Base-by-base conservation (phyloP, 306 rosid species). In the Prunus padus region DNA sequence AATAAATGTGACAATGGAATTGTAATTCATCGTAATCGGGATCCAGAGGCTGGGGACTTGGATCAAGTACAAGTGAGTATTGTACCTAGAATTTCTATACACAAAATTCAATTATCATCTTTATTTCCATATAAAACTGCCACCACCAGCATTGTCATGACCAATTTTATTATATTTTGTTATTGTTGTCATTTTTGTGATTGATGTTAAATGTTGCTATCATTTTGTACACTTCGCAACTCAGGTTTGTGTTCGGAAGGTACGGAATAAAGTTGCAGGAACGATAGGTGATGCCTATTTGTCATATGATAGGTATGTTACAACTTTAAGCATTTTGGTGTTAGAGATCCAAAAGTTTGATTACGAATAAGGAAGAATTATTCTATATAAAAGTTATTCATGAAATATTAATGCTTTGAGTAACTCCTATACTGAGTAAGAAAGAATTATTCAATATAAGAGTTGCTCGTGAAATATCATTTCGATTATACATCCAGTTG, bases 1-100 rank as follows among this genome's bases (percentile, higher is more conserved):
- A 95, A 92, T 76, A 95, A 95, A 80, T 90, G 98, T 72, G 98
- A 95, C 82, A 95, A 95, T 45, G 98, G 98, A 76, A 84, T 92
- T 74, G 96, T 95, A 70, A 84, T 95, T 71, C 98, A 92, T 76
- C 96, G 96, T 50, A 95, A 92, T 76, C 90, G 96, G 62, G 90
- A 92, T 84, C 98, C 98, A 20, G 87, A 81, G 0, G 90, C 82
- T 63, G 98, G 97, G 60, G 86, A 89, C n/a, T 3, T 95, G 7
- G 98, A 90, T 84, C 90, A 81, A 85, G 91, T 95, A 67, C 86
- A 92, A 77, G 98, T 87, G 67, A 86, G 84, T 84, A 33, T 45
- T 77, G 42, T 11, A 6, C 51, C 23, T 23, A 26, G 19, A 23
- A 22, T 56, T 25, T 55, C 47, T 12, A 13, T 14, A 20, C 22